Evolutionary conservation across 164 flowering plant genomes (phyloP).

Genomic region (Vitis cinerea): DNA sequence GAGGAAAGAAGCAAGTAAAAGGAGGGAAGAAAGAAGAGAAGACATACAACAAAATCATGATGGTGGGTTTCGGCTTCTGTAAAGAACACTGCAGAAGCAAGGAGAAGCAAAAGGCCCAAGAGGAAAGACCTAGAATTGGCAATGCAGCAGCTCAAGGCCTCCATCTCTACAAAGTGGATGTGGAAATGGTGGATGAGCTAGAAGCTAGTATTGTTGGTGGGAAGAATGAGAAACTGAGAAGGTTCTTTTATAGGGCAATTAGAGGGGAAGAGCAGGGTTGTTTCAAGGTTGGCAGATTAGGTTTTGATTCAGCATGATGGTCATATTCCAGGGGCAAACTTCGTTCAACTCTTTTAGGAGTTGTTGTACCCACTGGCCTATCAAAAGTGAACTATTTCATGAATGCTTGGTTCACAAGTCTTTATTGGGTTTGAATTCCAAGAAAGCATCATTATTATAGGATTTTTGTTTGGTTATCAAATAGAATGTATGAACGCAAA

Average conservation of each 20-base stretch:
- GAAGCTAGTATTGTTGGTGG: constrained; percentile 13
- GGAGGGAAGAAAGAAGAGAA: background rate
- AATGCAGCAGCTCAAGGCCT: constrained; percentile 10
- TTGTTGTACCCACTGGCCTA: constrained; percentile 69
- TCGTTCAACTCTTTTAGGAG: constrained; percentile 37
- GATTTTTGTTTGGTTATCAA: background rate
- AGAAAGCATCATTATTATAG: constrained; percentile 12
- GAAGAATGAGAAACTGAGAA: background rate
- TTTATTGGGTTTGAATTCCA: constrained; percentile 21
- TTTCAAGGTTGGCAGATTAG: constrained; percentile 53
- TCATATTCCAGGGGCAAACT: constrained; percentile 20
- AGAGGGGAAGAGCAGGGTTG: constrained; percentile 11
- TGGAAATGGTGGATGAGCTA: background rate
- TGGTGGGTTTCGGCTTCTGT: constrained; percentile 39
- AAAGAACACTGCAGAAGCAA: constrained; percentile 17
- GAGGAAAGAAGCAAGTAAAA: background rate
- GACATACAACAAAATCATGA: constrained; percentile 63
- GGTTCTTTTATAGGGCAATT: constrained; percentile 18
- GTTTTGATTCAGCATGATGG: constrained; percentile 35
- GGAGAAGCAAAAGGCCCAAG: constrained; percentile 27
- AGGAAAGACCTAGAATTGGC: constrained; percentile 4
- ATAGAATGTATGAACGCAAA: background rate
- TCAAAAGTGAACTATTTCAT: constrained; percentile 16
- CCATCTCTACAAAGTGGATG: constrained; percentile 6
- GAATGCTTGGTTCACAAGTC: constrained; percentile 41